Evolutionary conservation across 305 asterid genomes (phyloP), one percentile per base, ranked within the genome.

Genomic region (Fraxinus latifolia): DNA sequence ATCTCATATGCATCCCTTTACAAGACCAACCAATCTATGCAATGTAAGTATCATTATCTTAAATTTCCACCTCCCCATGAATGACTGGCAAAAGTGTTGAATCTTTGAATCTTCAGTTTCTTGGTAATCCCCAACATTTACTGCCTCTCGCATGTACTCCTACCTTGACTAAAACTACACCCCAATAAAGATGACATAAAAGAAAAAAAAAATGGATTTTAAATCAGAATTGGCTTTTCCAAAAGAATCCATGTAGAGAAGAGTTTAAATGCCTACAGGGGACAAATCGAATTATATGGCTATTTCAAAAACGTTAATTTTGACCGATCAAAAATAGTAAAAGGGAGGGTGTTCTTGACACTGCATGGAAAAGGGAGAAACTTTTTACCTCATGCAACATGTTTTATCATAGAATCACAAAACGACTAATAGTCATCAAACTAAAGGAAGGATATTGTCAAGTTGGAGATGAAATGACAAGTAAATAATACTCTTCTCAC

Each of bases 401-500:
- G 27, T 32, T 70, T n/a, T 15, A 70, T 5, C 42, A 67, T 67
- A 67, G 36, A 67, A 32, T 70, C 76, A 70, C 27, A 1, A 70
- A 70, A 70, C 14, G 19, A 15, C 17, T 70, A 65, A 25, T 17
- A 32, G 44, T 32, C 42, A 70, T 70, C 36, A 25, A 11, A 32
- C 42, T 70, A 70, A 70, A 32, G 23, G 15, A 70, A 70, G 42
- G 44, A 32, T 12, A 68, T 67, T 27, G 36, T 70, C 68, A 34
- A 33, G 76, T 74, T 44, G 32, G 14, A 71, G 79, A 78, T 42
- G 21, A 77, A 29, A 53, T 19, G 71, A 19, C 15, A 33, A 83
- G 23, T 21, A 76, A 50, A 36, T 68, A 76, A 33, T 15, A 32
- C 42, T 70, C 65, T 53, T 47, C 90, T 86, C 87, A 89, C 92